A percentile compares a stretch with the other conserved stretches of the same genome.
phyloP scores from a whole-genome alignment of 1,139 yeast species.

The Kodamaea suecica region DNA sequence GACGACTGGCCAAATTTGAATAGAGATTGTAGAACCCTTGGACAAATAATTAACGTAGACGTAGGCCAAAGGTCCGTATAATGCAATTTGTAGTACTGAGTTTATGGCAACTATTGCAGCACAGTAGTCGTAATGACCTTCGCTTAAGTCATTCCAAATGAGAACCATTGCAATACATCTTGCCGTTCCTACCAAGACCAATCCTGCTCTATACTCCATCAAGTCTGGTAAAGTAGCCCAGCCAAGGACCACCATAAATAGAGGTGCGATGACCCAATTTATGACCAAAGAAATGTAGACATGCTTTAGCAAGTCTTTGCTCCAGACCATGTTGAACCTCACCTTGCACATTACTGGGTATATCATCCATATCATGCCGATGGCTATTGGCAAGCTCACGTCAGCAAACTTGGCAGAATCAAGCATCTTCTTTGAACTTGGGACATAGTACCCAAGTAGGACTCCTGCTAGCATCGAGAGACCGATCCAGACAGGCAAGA shows the following conservation, averaged over 20 bases:
- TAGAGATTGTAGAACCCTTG: background rate
- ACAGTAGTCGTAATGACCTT: slow-evolving; percentile 51
- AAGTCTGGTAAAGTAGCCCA: slow-evolving; percentile 53
- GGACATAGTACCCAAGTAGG: background rate
- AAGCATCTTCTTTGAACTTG: background rate
- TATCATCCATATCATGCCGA: background rate
- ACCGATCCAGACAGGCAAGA: background rate
- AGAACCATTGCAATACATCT: slow-evolving; percentile 65
- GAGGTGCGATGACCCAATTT: slow-evolving; percentile 59
- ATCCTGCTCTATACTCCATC: slow-evolving; percentile 50
- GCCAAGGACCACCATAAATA: slow-evolving; percentile 55
- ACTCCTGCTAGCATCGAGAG: background rate
- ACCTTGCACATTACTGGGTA: background rate
- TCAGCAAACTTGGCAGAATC: background rate
- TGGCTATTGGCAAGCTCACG: background rate
- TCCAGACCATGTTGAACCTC: background rate
- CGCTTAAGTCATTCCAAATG: slow-evolving; percentile 58
- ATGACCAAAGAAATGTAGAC: slow-evolving; percentile 30
- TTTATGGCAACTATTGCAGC: slow-evolving; percentile 53
- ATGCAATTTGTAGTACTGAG: slow-evolving; percentile 49
- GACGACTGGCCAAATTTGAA: slow-evolving; percentile 30
- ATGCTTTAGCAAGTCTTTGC: background rate
- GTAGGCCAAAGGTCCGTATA: slow-evolving; percentile 46
- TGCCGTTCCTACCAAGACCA: slow-evolving; percentile 59
- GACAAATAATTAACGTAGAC: slow-evolving; percentile 12